Conservation (phyloP, 2,329 filamentous ascomycete species). For the Harringtonia lauricola region DNA sequence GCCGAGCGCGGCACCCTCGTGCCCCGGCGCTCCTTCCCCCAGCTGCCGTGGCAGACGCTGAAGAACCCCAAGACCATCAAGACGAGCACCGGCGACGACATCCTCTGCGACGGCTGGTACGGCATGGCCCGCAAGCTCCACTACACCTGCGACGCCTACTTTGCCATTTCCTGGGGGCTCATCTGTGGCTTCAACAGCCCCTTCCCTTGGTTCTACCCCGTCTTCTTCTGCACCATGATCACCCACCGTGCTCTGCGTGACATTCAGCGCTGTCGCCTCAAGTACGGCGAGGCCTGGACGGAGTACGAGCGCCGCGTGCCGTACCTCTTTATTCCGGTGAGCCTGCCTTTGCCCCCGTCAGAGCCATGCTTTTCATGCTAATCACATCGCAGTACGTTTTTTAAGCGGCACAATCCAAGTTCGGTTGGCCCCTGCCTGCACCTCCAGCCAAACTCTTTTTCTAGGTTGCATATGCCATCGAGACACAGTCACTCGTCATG, state of each 20-base stretch:
- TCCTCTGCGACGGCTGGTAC: conserved; percentile 71
- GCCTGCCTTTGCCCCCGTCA: conserved; percentile 6
- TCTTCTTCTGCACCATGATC: conserved; percentile 78
- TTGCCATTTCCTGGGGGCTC: conserved; percentile 68
- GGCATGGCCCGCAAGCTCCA: conserved; percentile 65
- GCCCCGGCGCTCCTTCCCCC: conserved; percentile 63
- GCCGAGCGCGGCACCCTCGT: conserved; percentile 54
- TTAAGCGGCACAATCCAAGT: background rate
- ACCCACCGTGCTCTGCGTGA: conserved; percentile 67
- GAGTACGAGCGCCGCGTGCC: conserved; percentile 16
- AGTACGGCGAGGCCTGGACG: conserved; percentile 45
- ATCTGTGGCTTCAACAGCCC: conserved; percentile 69
- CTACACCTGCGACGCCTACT: conserved; percentile 72
- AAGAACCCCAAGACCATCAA: conserved; percentile 62
- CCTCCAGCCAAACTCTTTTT: too few species aligned
- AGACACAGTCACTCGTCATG: too few species aligned
- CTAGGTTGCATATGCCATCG: too few species aligned
- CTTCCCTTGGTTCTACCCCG: conserved; percentile 84
- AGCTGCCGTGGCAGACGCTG: conserved; percentile 67
- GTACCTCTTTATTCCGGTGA: conserved; percentile 35
- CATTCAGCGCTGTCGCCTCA: conserved; percentile 63
- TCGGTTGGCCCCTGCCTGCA: too few species aligned
- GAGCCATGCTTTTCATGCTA: background rate
- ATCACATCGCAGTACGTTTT: background rate
- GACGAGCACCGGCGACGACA: conserved; percentile 56